Evolutionary conservation across 2,329 filamentous ascomycete genomes (phyloP).

Genomic region (Fusarium redolens): DNA sequence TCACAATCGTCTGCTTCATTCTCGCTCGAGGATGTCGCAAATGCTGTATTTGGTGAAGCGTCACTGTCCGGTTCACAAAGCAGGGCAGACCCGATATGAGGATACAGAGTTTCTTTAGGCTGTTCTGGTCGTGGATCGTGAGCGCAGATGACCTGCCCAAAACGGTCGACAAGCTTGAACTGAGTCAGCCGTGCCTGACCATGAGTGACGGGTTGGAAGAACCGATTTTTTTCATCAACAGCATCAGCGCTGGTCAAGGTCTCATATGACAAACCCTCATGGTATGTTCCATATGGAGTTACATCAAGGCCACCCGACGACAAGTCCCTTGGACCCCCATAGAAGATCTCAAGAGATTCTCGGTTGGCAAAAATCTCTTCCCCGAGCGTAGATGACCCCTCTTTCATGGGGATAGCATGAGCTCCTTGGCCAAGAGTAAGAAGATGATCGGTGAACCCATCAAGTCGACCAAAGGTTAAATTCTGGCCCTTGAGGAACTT

Average conservation of each 20-base stretch:
- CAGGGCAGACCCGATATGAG: neutral
- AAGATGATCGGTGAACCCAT: neutral
- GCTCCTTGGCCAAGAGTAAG: neutral
- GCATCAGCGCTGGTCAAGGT: neutral
- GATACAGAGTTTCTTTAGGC: neutral
- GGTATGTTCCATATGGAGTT: neutral
- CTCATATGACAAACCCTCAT: neutral
- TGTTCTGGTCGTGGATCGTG: neutral
- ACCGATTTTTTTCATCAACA: neutral
- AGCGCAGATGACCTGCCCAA: neutral
- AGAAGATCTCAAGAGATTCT: neutral
- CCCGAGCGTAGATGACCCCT: neutral
- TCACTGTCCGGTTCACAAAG: neutral
- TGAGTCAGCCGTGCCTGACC: neutral
- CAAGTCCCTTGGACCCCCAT: neutral
- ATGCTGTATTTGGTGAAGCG: neutral
- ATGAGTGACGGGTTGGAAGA: neutral
- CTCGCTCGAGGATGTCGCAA: neutral
- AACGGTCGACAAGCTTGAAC: neutral
- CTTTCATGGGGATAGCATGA: neutral
- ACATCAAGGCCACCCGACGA: neutral
- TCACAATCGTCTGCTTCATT: neutral
- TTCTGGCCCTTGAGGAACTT: neutral
- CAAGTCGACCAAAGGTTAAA: neutral
- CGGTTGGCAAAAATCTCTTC: neutral